Conservation (phyloP, 1,284 basidiomycete genomes). For the Malassezia nana region DNA sequence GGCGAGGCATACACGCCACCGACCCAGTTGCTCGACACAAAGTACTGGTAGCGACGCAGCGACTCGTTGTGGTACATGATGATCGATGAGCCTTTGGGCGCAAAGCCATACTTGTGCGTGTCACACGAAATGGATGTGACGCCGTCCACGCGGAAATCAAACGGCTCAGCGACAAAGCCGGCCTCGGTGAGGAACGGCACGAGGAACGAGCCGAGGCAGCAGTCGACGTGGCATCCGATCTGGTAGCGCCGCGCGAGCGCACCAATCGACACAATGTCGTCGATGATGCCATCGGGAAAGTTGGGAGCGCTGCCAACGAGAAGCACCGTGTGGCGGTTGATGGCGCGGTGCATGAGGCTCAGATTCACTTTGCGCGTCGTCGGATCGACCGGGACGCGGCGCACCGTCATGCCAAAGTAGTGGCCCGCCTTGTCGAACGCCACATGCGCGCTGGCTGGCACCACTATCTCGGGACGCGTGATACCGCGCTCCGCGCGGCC, state of each 20-base stretch:
- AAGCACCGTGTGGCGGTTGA: conserved; percentile 52
- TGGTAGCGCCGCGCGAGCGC: conserved; percentile 65
- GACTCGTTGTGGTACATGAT: conserved; percentile 34
- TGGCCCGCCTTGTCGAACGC: conserved; percentile 87
- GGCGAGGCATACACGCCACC: conserved; percentile 47
- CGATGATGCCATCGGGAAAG: conserved; percentile 51
- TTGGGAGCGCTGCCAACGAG: conserved; percentile 82
- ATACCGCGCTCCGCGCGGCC: conserved; percentile 73
- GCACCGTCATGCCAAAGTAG: conserved; percentile 86
- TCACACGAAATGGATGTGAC: conserved; percentile 46
- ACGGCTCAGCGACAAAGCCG: conserved; percentile 37
- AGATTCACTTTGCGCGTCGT: conserved; percentile 71
- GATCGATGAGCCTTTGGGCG: conserved; percentile 42
- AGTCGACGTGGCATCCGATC: conserved; percentile 71
- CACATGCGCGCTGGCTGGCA: conserved; percentile 77
- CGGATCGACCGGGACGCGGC: conserved; percentile 74
- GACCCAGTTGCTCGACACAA: conserved; percentile 44
- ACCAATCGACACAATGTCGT: conserved; percentile 74
- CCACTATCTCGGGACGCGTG: conserved; percentile 82
- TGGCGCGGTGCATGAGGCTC: conserved; percentile 60
- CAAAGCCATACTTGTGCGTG: conserved; percentile 49
- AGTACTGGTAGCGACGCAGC: conserved; percentile 45
- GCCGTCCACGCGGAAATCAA: conserved; percentile 45
- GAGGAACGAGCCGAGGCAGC: conserved; percentile 49
- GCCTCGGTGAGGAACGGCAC: conserved; percentile 44